A percentile compares a stretch with the other conserved stretches of the same genome.
phyloP scores from a whole-genome alignment of 169 alveolate species.

The Condylostoma magnum region DNA sequence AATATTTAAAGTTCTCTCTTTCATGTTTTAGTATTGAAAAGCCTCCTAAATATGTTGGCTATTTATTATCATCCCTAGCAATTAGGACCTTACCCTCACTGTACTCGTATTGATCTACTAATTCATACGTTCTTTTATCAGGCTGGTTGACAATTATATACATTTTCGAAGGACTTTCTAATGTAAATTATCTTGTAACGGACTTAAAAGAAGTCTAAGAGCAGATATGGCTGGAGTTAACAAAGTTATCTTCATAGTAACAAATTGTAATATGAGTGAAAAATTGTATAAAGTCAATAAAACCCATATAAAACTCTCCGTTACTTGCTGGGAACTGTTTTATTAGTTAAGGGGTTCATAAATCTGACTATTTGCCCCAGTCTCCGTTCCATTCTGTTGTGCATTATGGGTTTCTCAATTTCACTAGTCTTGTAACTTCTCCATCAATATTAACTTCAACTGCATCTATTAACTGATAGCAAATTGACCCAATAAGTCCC shows the following conservation, averaged over 20 bases:
- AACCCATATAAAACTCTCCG: slow-evolving; percentile 81
- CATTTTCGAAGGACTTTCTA: slow-evolving; percentile 31
- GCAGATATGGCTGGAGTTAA: slow-evolving; percentile 32
- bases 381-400: slow-evolving; percentile 74
- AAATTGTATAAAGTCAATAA: slow-evolving; percentile 69
- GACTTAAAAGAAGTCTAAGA: slow-evolving; percentile 31
- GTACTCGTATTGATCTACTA: too few species aligned
- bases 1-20: too few species aligned
- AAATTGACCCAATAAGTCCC: slow-evolving; percentile 61
- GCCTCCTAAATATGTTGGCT: too few species aligned
- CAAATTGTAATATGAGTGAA: slow-evolving; percentile 66
- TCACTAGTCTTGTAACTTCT: slow-evolving; percentile 42
- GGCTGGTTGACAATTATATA: slow-evolving; percentile 24
- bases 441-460: slow-evolving; percentile 39
- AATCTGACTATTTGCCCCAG: slow-evolving; percentile 65
- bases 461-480: slow-evolving; percentile 58
- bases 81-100: too few species aligned
- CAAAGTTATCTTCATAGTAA: slow-evolving; percentile 57
- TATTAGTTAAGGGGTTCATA: slow-evolving; percentile 69
- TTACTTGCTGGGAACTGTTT: slow-evolving; percentile 45
- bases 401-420: slow-evolving; percentile 54
- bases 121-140: slow-evolving; percentile 52
- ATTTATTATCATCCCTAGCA: too few species aligned
- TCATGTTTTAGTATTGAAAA: too few species aligned
- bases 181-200: slow-evolving; percentile 31